Base-by-base conservation (phyloP, 2,329 filamentous ascomycete species). In the Cucurbitaria berberidis region DNA sequence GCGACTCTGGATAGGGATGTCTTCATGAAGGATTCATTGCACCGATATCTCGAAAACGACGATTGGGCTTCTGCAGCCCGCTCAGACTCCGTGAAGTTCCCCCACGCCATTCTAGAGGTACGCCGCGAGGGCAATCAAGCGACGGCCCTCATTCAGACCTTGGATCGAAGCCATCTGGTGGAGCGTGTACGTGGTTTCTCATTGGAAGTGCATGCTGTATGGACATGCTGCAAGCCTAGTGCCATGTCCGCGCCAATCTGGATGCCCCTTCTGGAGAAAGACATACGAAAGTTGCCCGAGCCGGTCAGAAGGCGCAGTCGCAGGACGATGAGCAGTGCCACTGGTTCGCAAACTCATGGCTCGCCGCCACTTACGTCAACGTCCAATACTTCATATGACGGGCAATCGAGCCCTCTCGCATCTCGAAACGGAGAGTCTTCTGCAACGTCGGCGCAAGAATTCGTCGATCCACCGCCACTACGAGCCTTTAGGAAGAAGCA, bases 181-280 rank as follows among this genome's bases (percentile, higher is more conserved):
- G 81, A 84, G 59, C 76, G 81, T 27, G 77, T 84, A 9, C 75
- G 78, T 29, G 81, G 81, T 4, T 84, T 84, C 59, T 83, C 81
- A 1, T 62, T 84, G 9, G 80, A 83, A 62, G 77, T 78, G 29
- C 81, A 84, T 63, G 80, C 81, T 26, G 76, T 84, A 5, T 82
- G 80, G 75, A 72, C 74, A 32, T 78, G 77, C 42, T 78, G 75
- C 60, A 76, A 76, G 52, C 77, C 79, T 2, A 62, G 55, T 22
- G 71, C 75, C 34, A 78, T 82, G 65, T 72, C 77, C 3, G 66
- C 74, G 18, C 81, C 82, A 6, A 76, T 77, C 39, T 84, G 82
- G 81, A 66, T 75, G 16, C 68, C 80, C 3, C 66, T 79, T 5
- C 70, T 84, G 9, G 68, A 76, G 3, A 74, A 75, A 43, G 82